Conservation (phyloP, 2,329 filamentous ascomycete genomes). For the Stachybotrys echinatus region DNA sequence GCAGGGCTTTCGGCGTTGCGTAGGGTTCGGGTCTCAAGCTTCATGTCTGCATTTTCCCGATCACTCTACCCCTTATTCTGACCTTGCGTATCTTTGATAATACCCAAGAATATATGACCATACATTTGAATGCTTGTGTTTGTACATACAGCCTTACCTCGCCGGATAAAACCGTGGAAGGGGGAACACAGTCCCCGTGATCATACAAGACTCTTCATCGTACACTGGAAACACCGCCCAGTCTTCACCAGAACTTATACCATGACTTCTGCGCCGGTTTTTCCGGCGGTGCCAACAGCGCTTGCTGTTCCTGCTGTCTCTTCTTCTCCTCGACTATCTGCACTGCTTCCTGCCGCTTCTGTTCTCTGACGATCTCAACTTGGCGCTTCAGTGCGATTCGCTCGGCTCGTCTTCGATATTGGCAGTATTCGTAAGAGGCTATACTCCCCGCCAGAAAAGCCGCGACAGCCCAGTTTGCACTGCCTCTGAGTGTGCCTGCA, state of each 20-base stretch:
- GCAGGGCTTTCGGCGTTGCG: too few species aligned
- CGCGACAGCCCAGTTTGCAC: conserved; percentile 82
- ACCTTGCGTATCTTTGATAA: too few species aligned
- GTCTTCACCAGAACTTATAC: conserved; percentile 52
- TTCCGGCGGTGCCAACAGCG: conserved; percentile 25
- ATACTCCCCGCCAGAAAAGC: conserved; percentile 67
- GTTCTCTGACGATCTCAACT: conserved; percentile 59
- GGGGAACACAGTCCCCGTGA: too few species aligned
- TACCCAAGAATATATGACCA: too few species aligned
- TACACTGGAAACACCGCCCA: not conserved
- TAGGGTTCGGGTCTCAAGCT: too few species aligned
- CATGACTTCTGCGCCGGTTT: conserved; percentile 36
- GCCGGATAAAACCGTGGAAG: too few species aligned
- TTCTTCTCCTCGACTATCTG: conserved; percentile 39
- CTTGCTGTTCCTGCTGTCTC: conserved; percentile 28
- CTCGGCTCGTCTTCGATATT: conserved; percentile 68
- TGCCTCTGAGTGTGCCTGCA: conserved; percentile 33
- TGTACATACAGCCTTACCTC: too few species aligned
- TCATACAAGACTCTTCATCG: not conserved
- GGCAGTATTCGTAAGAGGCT: conserved; percentile 78
- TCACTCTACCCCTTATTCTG: too few species aligned
- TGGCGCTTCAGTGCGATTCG: conserved; percentile 78
- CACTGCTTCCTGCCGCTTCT: conserved; percentile 41
- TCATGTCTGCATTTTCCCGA: too few species aligned
- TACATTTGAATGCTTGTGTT: too few species aligned